Evolutionary conservation across 805 yeast species (phyloP).

Genomic region (Nakazawaea molendinolei): DNA sequence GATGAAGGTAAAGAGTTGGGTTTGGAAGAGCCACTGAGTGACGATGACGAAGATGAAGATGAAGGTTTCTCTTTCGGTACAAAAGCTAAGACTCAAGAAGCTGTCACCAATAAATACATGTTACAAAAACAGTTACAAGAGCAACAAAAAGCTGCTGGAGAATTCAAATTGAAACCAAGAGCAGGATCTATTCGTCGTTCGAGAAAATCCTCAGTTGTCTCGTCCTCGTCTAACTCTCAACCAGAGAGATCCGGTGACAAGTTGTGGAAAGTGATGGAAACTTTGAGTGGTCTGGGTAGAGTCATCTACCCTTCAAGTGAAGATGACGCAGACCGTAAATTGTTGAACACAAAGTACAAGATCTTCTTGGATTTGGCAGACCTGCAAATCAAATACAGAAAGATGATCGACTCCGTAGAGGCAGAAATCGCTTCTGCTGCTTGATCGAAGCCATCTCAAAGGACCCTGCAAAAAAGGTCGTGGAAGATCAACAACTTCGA

Average conservation of each 20-base stretch:
- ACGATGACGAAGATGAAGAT: slow-evolving; percentile 30
- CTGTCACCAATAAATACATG: slow-evolving; percentile 38
- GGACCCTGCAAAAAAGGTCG: background rate
- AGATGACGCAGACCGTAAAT: slow-evolving; percentile 56
- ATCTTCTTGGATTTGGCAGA: slow-evolving; percentile 84
- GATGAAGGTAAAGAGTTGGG: slow-evolving; percentile 27
- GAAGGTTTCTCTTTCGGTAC: slow-evolving; percentile 55
- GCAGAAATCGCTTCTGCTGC: slow-evolving; percentile 22
- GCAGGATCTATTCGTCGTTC: slow-evolving; percentile 19
- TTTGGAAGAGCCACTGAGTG: slow-evolving; percentile 13
- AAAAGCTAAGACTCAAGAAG: slow-evolving; percentile 46
- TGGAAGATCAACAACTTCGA: background rate
- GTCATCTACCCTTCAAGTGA: slow-evolving; percentile 63
- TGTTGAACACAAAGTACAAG: slow-evolving; percentile 74
- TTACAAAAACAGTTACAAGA: slow-evolving; percentile 9
- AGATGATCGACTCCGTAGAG: slow-evolving; percentile 48
- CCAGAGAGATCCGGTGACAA: slow-evolving; percentile 42
- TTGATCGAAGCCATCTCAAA: background rate
- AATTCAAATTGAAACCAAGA: slow-evolving; percentile 32
- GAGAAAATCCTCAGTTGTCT: slow-evolving; percentile 10
- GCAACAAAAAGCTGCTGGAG: slow-evolving; percentile 5
- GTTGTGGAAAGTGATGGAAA: slow-evolving; percentile 84
- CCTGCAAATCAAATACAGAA: slow-evolving; percentile 73
- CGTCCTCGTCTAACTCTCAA: slow-evolving; percentile 2
- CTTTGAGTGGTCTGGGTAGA: slow-evolving; percentile 76